Percentiles rank a stretch among this genome's conserved stretches.
Conservation (phyloP, 176 grass and related monocot species). For the Triticum urartu region DNA sequence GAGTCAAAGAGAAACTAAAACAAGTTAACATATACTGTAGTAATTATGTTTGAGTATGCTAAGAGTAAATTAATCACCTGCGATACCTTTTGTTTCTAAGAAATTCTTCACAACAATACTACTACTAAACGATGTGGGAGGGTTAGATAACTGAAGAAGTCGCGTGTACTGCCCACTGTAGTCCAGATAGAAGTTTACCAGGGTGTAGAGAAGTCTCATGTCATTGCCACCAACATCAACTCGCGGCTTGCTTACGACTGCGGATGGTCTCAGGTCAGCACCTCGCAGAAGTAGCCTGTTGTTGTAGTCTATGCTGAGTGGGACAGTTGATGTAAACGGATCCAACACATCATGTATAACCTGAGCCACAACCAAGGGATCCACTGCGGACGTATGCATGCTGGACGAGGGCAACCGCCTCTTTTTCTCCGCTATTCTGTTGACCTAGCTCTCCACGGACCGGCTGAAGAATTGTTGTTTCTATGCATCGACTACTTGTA, state of each 20-base stretch:
- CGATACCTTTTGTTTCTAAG: too few species aligned
- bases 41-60: too few species aligned
- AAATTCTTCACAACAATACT: too few species aligned
- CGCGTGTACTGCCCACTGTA: too few species aligned
- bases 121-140: too few species aligned
- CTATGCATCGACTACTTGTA: conserved; percentile 36
- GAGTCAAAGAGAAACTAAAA: neutral
- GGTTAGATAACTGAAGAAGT: too few species aligned
- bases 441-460: neutral
- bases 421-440: neutral
- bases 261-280: conserved; percentile 58
- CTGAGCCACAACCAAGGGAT: conserved; percentile 45
- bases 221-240: conserved; percentile 63
- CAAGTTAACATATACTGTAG: neutral
- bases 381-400: neutral
- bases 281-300: conserved; percentile 47
- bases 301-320: conserved; percentile 52
- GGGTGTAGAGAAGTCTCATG: conserved; percentile 27
- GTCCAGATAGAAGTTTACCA: too few species aligned
- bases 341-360: conserved; percentile 69
- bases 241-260: conserved; percentile 41
- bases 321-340: conserved; percentile 44
- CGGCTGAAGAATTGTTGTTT: neutral
- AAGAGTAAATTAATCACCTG: too few species aligned
- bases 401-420: too few species aligned